Conservation (phyloP, 306 rosid genomes). For the apple (Malus domestica) region ASM211411v1 NC_041793.1:1042501-1043000, state of each 20-base stretch:
- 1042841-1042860: not conserved
- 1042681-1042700: too few relatives aligned
- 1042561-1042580: not conserved
- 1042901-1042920: not conserved
- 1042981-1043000: constrained; percentile 56
- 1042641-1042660: not conserved
- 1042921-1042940: constrained; percentile 68
- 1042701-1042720: constrained; percentile 21
- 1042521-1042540: not conserved
- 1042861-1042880: not conserved
- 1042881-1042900: not conserved
- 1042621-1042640: not conserved
- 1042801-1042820: constrained; percentile 49
- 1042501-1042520: not conserved
- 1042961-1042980: constrained; percentile 89
- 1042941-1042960: constrained; percentile 69
- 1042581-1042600: constrained; percentile 36
- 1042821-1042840: constrained; percentile 4
- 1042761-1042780: constrained; percentile 62
- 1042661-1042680: not conserved
- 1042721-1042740: constrained; percentile 43
- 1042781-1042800: constrained; percentile 52
- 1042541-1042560: not conserved
- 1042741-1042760: constrained; percentile 60
- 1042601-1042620: constrained; percentile 16